phyloP scores from a whole-genome alignment of 495 filamentous ascomycete species.

The Penicillium argentinense region DNA sequence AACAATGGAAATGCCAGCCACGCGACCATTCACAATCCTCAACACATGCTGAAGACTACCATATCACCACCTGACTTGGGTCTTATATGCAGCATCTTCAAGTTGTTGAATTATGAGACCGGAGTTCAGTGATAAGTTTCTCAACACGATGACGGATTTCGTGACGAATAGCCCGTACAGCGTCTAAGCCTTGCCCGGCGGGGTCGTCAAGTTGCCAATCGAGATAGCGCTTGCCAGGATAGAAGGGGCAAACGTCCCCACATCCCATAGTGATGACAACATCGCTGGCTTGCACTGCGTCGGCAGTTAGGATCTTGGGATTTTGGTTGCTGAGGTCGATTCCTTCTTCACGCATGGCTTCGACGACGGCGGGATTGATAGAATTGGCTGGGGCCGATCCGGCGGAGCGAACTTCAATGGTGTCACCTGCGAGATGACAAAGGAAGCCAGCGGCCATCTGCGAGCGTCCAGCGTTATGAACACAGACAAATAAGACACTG shows the following conservation, averaged over 20 bases:
- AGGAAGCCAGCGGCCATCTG: conserved; percentile 33
- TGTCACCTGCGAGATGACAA: conserved; percentile 22
- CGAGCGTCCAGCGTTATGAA: conserved; percentile 32
- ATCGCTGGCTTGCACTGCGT: conserved; percentile 26
- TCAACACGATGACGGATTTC: conserved; percentile 22
- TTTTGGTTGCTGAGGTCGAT: conserved; percentile 27
- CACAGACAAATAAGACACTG: conserved; percentile 30
- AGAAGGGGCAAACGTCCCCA: conserved; percentile 31
- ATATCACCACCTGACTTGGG: too few species aligned
- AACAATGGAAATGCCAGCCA: too few species aligned
- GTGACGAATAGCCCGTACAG: conserved; percentile 20
- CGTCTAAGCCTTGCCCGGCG: conserved; percentile 21
- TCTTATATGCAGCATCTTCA: conserved; percentile 3
- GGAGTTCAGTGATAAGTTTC: conserved; percentile 19
- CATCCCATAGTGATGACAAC: conserved; percentile 33
- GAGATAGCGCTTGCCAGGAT: conserved; percentile 28
- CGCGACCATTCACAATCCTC: too few species aligned
- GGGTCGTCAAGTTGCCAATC: conserved; percentile 31
- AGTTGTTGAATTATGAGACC: conserved; percentile 3
- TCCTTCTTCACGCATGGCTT: conserved; percentile 34
- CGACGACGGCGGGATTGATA: conserved; percentile 25
- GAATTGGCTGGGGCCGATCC: conserved; percentile 28
- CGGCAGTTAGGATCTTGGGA: conserved; percentile 26
- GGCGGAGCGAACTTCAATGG: conserved; percentile 29
- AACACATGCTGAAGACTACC: too few species aligned